These are phyloP conservation scores for Funneliformis caledonium DNA, from an alignment of 371 early-diverging fungal genomes.

Conservation along the genomic window DNA sequence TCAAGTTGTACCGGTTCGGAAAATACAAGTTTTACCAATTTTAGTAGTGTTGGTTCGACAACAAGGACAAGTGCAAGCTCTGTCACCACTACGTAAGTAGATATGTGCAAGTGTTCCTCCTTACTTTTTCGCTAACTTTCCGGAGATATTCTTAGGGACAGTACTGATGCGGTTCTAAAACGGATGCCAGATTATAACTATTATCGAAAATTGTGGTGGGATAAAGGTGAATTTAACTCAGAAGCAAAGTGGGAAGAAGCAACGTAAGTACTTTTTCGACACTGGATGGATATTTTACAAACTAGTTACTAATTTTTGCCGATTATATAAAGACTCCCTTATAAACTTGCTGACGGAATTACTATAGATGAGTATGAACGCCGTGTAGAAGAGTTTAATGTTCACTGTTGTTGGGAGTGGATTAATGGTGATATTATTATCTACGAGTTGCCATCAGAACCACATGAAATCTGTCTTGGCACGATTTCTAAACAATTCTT, in stretches of 20 bases:
- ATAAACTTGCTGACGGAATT: slow-evolving; percentile 22
- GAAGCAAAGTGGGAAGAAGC: slow-evolving; percentile 28
- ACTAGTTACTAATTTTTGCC: not conserved
- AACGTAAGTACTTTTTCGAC: slow-evolving; percentile 13
- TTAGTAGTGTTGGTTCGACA: not conserved
- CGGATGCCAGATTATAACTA: not conserved
- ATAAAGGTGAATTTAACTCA: slow-evolving; percentile 15
- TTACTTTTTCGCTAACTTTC: not conserved
- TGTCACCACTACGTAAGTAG: slow-evolving; percentile 26
- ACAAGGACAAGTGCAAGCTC: slow-evolving; percentile 33
- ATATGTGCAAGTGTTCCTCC: slow-evolving; percentile 2
- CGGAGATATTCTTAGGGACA: slow-evolving; percentile 11
- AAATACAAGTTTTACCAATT: slow-evolving; percentile 18
- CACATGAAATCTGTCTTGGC: slow-evolving; percentile 31
- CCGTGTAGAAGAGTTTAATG: slow-evolving; percentile 4
- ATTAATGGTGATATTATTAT: slow-evolving; percentile 3
- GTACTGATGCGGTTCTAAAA: slow-evolving; percentile 30
- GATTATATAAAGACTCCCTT: slow-evolving; percentile 1
- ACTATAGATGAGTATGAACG: slow-evolving; percentile 21
- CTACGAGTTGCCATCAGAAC: slow-evolving; percentile 26
- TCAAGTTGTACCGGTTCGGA: not conserved
- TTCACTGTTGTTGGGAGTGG: slow-evolving; percentile 35
- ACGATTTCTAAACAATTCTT: not conserved
- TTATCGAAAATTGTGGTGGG: slow-evolving; percentile 24
- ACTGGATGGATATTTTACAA: not conserved